Evolutionary conservation across 768 basidiomycete genomes (phyloP).

Genomic region (Kwoniella botswanensis): DNA sequence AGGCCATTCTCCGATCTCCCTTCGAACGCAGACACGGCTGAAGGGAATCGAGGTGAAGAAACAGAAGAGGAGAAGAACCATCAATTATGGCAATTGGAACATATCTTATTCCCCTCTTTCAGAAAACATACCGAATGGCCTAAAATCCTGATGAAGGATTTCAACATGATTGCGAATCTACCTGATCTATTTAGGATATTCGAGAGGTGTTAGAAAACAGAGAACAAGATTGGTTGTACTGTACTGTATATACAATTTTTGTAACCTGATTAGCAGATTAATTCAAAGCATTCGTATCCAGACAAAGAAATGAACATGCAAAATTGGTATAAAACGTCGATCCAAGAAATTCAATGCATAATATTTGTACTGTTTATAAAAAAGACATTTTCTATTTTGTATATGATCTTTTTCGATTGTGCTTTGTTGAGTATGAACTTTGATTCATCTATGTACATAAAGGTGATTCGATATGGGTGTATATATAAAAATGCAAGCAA

Average conservation of each 20-base stretch:
- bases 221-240: too few species aligned
- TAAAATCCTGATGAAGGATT: conserved; percentile 72
- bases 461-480: background rate
- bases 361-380: too few species aligned
- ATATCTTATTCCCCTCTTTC: conserved; percentile 85
- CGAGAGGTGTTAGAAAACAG: conserved; percentile 72
- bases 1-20: conserved; percentile 58
- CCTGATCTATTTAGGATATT: conserved; percentile 94
- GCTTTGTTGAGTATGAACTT: too few species aligned
- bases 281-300: too few species aligned
- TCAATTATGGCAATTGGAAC: conserved; percentile 85
- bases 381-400: too few species aligned
- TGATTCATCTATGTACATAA: too few species aligned
- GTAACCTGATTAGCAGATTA: too few species aligned
- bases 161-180: conserved; percentile 85
- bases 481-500: conserved; percentile 6
- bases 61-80: conserved; percentile 49
- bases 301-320: too few species aligned
- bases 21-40: background rate
- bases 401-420: too few species aligned
- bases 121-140: conserved; percentile 74
- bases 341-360: too few species aligned
- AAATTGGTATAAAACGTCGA: too few species aligned
- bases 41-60: conserved; percentile 10
- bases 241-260: too few species aligned